Percentiles rank a stretch among this genome's conserved stretches.
Evolutionary conservation across 2,329 filamentous ascomycete species (phyloP).

Genomic region (Fusarium torreyae): DNA sequence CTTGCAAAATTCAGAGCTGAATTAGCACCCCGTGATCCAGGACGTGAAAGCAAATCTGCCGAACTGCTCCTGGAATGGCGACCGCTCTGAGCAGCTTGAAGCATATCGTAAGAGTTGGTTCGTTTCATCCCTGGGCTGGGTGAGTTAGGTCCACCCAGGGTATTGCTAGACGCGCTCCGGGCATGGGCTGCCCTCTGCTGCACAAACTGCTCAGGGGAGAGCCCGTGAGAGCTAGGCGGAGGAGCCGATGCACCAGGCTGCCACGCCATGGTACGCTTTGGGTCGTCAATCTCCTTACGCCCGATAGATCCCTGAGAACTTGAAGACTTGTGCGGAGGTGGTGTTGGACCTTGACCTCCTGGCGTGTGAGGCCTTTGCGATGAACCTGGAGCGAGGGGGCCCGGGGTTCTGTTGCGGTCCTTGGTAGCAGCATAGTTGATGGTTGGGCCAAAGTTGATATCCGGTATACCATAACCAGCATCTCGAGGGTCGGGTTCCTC

Average conservation of each 20-base stretch:
- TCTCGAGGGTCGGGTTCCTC: slow-evolving; percentile 49
- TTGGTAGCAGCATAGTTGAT: slow-evolving; percentile 70
- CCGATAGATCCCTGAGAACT: slow-evolving; percentile 54
- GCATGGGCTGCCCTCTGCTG: slow-evolving; percentile 80
- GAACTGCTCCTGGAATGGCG: slow-evolving; percentile 62
- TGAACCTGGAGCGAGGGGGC: slow-evolving; percentile 18
- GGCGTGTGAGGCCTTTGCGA: slow-evolving; percentile 54
- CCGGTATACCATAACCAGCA: slow-evolving; percentile 72
- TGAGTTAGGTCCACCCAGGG: slow-evolving; percentile 49
- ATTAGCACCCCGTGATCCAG: slow-evolving; percentile 72
- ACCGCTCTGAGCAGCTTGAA: slow-evolving; percentile 30
- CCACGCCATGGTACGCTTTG: slow-evolving; percentile 81
- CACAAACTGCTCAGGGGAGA: slow-evolving; percentile 88
- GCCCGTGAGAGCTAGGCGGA: slow-evolving; percentile 63
- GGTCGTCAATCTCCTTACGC: slow-evolving; percentile 67
- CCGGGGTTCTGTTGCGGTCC: slow-evolving; percentile 53
- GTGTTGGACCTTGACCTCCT: slow-evolving; percentile 46
- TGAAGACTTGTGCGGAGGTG: slow-evolving; percentile 44
- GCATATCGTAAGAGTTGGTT: slow-evolving; percentile 59
- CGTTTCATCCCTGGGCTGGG: slow-evolving; percentile 56
- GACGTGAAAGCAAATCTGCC: slow-evolving; percentile 64
- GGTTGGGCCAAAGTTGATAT: slow-evolving; percentile 89
- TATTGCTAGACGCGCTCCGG: slow-evolving; percentile 70
- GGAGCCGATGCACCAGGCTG: slow-evolving; percentile 76
- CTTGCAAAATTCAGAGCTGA: slow-evolving; percentile 65